These are phyloP conservation scores for Lecanicillium sp. DNA, from an alignment of 2,329 filamentous ascomycete species.

Conservation along the genomic window DNA sequence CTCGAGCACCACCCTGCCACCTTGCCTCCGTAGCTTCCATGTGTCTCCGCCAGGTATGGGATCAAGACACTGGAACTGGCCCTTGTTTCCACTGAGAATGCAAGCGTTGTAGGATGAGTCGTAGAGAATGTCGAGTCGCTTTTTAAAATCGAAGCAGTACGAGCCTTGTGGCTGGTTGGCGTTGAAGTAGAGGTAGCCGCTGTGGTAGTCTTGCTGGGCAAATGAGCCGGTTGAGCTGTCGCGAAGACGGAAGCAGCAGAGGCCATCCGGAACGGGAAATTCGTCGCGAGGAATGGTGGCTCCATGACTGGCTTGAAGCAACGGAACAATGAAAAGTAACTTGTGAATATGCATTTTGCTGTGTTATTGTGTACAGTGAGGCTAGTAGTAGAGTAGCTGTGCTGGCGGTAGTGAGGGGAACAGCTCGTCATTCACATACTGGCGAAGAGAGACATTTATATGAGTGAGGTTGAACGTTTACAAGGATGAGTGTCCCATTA, in stretches of 20 bases:
- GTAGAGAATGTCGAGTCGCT: slow-evolving; percentile 16
- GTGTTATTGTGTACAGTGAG: too few relatives aligned
- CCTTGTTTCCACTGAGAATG: slow-evolving; percentile 16
- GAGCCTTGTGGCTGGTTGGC: slow-evolving; percentile 16
- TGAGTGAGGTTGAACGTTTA: too few relatives aligned
- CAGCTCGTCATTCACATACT: too few relatives aligned
- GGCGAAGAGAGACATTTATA: too few relatives aligned
- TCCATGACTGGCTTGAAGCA: background rate
- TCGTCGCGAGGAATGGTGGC: slow-evolving; percentile 11
- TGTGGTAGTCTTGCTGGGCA: slow-evolving; percentile 18
- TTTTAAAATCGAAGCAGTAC: slow-evolving; percentile 22
- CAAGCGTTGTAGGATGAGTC: slow-evolving; percentile 23
- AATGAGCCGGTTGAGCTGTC: slow-evolving; percentile 15
- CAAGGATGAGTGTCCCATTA: too few relatives aligned
- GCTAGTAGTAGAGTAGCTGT: too few relatives aligned
- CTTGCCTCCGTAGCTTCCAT: slow-evolving; percentile 18
- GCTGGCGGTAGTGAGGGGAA: too few relatives aligned
- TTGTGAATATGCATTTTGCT: too few relatives aligned
- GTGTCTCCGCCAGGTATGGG: slow-evolving; percentile 19
- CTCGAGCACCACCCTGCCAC: slow-evolving; percentile 7
- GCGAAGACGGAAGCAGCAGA: slow-evolving; percentile 24
- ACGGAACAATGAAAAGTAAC: too few relatives aligned
- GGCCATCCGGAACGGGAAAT: slow-evolving; percentile 11
- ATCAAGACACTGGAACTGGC: slow-evolving; percentile 23
- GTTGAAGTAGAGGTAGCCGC: slow-evolving; percentile 19